Base-by-base conservation (phyloP, 768 basidiomycete genomes). In the Flagelloscypha sp. region DNA sequence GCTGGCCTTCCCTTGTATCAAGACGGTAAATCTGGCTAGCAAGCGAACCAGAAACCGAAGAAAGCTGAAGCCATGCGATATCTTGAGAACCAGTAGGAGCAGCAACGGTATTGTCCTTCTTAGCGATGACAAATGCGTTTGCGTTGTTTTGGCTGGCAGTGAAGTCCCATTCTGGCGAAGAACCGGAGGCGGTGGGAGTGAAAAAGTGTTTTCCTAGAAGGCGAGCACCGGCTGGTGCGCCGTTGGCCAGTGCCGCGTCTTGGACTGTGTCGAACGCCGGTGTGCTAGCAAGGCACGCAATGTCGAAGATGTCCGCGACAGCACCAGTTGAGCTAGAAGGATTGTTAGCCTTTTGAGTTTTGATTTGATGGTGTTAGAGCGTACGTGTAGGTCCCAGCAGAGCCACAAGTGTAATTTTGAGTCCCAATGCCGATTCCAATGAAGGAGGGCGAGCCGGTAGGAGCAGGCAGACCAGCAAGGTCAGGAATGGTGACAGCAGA, bases 121-220 rank as follows among this genome's bases (percentile, higher is more conserved):
- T 61, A 7, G 54, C 74, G 20, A 73, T 48, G 17, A 71, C 67
- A 40, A 61, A 76, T 4, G 70, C 70, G 24, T 66, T 47, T 0
- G 61, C 35, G 37, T 72, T 62, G 6, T 65, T 66, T 24, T 53
- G 49, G 12, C 57, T 54, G n/a, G 48, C 46, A 8, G 67, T 64
- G 56, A 74, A 73, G 52, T 79, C 79, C 66, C 75, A 74, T 43
- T 68, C 62, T 1, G 79, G 74, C 36, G 59, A 56, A 18, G 58
- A 22, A 11, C 66, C 68, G 3, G 52, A 50, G 4, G 63, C 66
- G 4, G 61, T 54, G 1, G 58, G 49, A 23, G 74, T 59, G 51
- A 76, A 83, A 60, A 68, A 79, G 44, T 82, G 76, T 40, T 73
- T 63, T 9, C 68, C 68, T 21, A 69, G 58, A 24, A 63, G 48